Evolutionary conservation across 2,329 filamentous ascomycete genomes (phyloP), one percentile per base, ranked within the genome.

Genomic region (Hortaea werneckii): DNA sequence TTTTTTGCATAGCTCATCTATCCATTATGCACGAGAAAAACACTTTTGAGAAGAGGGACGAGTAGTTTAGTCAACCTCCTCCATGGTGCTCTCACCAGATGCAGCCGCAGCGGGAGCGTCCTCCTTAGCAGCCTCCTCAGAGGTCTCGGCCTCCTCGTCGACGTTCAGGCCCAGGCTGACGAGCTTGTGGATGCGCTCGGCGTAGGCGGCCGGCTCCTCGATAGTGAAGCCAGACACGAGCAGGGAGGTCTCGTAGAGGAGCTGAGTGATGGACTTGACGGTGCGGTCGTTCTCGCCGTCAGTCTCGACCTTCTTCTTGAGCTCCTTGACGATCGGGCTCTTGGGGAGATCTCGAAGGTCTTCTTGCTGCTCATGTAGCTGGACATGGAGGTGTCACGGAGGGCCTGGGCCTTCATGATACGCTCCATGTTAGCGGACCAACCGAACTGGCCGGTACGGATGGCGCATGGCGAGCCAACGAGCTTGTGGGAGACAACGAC

Each of bases 281-380:
- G 89, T 95, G 70, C 89, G 88, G 79, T 96, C 92, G 70, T 89
- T 90, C 85, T 95, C 90, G 55, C 92, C 92, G 64, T 98, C 92
- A 50, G 83, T 68, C 80, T 96, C 92, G 53, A 96, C 87, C 87
- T 98, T 98, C 77, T 85, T 88, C 87, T 94, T 95, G 66, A 98
- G 84, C 80, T 96, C 92, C 82, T 94, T 85, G 78, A 98, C 82
- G 73, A 98, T 98, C 57, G 87, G 68, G 63, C 87, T 95, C 80
- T 92, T 90, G 71, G 92, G n/a, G 92, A 96, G 74, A 98, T 96
- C 79, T 98, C 92, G 61, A 98, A 96, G 29, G 92, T 98, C 87
- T 98, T 98, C 89, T 98, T 98, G 69, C 90, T 96, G 58, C 87
- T 94, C 92, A 98, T 98, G 86, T 98, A 98, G 63, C 87, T 94